A percentile compares a stretch with the other conserved stretches of the same genome.
Conservation (phyloP, 345 rosid genomes). For the Passiflora organensis region DNA sequence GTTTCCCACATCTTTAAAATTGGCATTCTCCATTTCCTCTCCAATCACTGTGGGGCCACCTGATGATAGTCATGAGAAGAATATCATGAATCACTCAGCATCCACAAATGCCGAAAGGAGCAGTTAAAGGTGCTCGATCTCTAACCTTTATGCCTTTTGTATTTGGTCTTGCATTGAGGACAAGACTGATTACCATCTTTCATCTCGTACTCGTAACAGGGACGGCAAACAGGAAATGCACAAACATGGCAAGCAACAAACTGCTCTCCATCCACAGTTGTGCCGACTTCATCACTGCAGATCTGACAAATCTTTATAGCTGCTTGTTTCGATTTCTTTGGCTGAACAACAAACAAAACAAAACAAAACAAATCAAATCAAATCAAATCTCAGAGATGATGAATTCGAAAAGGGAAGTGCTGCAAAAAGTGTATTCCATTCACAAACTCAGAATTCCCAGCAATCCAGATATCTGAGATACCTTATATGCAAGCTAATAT, state of each 20-base stretch:
- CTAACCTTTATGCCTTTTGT: conserved; percentile 35
- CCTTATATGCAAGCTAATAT: not conserved
- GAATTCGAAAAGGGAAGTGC: not conserved
- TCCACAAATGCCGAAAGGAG: not conserved
- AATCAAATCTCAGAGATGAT: not conserved
- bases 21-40: conserved; percentile 17
- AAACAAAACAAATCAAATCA: not conserved
- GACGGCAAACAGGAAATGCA: conserved; percentile 39
- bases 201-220: conserved; percentile 41
- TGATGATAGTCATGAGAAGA: conserved; percentile 4
- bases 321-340: conserved; percentile 6
- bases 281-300: conserved; percentile 31
- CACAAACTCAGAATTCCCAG: not conserved
- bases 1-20: conserved; percentile 3
- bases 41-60: conserved; percentile 21
- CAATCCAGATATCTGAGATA: not conserved
- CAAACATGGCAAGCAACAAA: conserved; percentile 40
- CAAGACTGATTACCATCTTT: conserved; percentile 40
- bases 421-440: not conserved
- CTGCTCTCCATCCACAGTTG: conserved; percentile 24
- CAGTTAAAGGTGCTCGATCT: not conserved
- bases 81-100: not conserved
- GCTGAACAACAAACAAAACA: conserved; percentile 1
- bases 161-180: conserved; percentile 41
- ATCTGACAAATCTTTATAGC: conserved; percentile 29